Conservation (phyloP, 345 rosid genomes). For the Heritiera fomes region DNA sequence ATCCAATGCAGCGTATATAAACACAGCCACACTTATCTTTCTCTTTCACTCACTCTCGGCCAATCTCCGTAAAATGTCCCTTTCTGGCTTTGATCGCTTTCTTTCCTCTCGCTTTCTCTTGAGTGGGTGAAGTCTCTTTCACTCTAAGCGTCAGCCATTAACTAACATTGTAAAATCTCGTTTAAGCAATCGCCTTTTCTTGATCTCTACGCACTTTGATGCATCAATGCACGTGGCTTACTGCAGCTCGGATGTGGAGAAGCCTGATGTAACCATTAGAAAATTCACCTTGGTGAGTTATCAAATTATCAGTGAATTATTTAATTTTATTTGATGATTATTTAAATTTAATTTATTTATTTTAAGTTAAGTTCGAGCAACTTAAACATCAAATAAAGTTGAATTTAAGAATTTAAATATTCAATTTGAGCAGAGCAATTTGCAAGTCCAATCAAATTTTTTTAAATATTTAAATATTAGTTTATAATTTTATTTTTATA, state of each 20-base stretch:
- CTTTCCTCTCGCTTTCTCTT: not conserved
- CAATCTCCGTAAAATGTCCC: conserved; percentile 13
- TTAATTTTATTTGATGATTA: too few species aligned
- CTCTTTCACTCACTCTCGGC: not conserved
- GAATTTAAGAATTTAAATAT: too few species aligned
- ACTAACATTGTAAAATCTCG: conserved; percentile 20
- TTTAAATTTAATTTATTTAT: too few species aligned
- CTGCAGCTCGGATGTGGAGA: conserved; percentile 17
- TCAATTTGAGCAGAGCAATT: too few species aligned
- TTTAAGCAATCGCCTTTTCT: conserved; percentile 36
- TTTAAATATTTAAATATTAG: too few species aligned
- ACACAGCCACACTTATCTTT: conserved; percentile 20
- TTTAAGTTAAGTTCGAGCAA: too few species aligned
- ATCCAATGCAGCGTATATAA: conserved; percentile 63
- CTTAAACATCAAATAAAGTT: too few species aligned
- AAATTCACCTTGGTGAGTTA: too few species aligned
- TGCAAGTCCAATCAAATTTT: too few species aligned
- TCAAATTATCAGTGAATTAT: too few species aligned
- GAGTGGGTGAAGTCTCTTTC: conserved; percentile 30
- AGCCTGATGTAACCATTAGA: conserved; percentile 5
- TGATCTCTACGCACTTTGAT: conserved; percentile 43
- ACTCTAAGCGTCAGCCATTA: conserved; percentile 21
- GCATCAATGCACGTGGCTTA: conserved; percentile 49
- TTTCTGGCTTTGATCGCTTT: not conserved
- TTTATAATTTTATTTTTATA: too few species aligned